Evolutionary conservation across 202 grass and related monocot genomes (phyloP).

Genomic region (Eragrostis tef): DNA sequence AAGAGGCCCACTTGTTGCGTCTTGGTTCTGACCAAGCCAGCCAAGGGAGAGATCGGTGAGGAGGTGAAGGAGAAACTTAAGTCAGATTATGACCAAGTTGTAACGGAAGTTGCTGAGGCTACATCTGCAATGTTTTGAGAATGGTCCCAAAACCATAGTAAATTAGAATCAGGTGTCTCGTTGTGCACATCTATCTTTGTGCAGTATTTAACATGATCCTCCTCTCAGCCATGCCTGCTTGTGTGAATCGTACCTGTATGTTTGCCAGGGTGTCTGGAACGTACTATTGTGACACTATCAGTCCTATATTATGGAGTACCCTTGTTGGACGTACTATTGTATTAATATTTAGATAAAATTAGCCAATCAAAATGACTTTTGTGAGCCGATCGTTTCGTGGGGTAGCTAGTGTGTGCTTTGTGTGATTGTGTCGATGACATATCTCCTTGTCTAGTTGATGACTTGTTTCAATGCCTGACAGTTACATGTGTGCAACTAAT

Average conservation of each 20-base stretch:
- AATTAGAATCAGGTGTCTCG: neutral
- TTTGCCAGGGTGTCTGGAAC: slow-evolving; percentile 11
- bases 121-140: slow-evolving; percentile 72
- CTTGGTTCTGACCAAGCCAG: slow-evolving; percentile 75
- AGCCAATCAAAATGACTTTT: slow-evolving; percentile 1
- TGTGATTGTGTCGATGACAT: neutral
- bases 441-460: neutral
- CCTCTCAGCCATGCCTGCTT: neutral
- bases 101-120: slow-evolving; percentile 61
- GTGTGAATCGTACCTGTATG: neutral
- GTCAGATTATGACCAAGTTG: slow-evolving; percentile 67
- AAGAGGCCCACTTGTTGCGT: slow-evolving; percentile 92
- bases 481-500: neutral
- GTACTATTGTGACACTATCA: no score
- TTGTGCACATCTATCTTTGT: slow-evolving; percentile 9
- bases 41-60: slow-evolving; percentile 74
- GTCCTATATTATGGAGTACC: neutral
- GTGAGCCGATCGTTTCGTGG: slow-evolving; percentile 5
- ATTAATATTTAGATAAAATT: slow-evolving; percentile 22
- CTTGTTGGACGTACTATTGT: neutral
- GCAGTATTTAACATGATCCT: slow-evolving; percentile 36
- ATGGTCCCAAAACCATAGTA: neutral
- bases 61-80: slow-evolving; percentile 89
- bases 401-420: neutral
- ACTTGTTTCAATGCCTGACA: neutral